phyloP scores from a whole-genome alignment of 768 basidiomycete species.

The Gloeostereum incarnatum region DNA sequence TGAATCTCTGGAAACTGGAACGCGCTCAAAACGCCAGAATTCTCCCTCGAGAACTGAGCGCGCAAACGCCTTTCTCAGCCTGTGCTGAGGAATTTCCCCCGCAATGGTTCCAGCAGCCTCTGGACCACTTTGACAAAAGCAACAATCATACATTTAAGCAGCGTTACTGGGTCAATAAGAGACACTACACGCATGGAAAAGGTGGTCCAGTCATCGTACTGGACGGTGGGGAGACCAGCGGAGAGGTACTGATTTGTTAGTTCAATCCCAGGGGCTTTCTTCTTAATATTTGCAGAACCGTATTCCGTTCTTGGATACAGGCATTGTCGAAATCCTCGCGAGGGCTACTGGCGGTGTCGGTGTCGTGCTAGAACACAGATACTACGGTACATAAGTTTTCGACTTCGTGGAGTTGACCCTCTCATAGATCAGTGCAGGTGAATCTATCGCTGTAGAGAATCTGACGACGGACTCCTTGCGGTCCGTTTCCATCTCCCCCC shows the following conservation, averaged over 20 bases:
- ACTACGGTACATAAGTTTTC: conserved; percentile 53
- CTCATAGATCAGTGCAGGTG: conserved; percentile 28
- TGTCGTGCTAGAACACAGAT: conserved; percentile 88
- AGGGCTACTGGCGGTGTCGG: conserved; percentile 82
- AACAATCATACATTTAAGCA: conserved; percentile 61
- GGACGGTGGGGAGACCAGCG: conserved; percentile 91
- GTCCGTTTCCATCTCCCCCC: conserved; percentile 21
- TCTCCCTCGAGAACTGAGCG: too few relatives aligned
- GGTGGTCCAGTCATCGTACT: conserved; percentile 83
- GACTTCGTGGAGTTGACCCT: conserved; percentile 7
- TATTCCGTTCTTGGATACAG: conserved; percentile 58
- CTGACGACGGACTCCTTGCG: conserved; percentile 79
- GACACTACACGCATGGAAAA: conserved; percentile 62
- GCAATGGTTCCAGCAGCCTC: conserved; percentile 73
- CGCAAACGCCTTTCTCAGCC: too few relatives aligned
- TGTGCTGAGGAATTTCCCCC: conserved; percentile 51
- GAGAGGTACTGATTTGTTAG: conserved; percentile 46
- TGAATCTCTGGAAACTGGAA: conserved; percentile 57
- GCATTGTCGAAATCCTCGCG: conserved; percentile 81
- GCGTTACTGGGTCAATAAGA: conserved; percentile 86
- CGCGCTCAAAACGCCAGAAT: too few relatives aligned
- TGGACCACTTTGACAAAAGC: conserved; percentile 58
- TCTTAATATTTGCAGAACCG: conserved; percentile 23
- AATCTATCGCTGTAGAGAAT: conserved; percentile 67
- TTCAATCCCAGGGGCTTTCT: conserved; percentile 8